Evolutionary conservation across 495 filamentous ascomycete species (phyloP).

Genomic region (Geopyxis carbonaria): DNA sequence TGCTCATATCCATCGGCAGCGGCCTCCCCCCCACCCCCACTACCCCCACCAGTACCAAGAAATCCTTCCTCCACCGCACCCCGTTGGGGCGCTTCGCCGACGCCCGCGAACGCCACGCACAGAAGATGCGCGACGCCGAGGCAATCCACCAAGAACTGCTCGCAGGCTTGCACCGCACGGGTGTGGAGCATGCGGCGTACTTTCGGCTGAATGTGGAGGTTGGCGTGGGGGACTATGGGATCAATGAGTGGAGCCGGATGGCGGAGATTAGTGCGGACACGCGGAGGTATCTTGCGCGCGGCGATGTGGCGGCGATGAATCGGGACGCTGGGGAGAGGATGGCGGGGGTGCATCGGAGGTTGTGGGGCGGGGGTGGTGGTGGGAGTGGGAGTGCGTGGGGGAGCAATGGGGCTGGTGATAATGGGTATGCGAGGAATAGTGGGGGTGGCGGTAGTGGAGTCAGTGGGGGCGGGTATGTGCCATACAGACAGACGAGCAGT

Average conservation of each 20-base stretch:
- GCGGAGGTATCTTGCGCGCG: conserved; percentile 54
- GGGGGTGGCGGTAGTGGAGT: too few species aligned
- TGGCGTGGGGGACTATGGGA: conserved; percentile 89
- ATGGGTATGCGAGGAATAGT: too few species aligned
- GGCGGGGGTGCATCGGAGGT: conserved; percentile 66
- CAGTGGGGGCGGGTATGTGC: too few species aligned
- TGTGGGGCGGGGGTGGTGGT: too few species aligned
- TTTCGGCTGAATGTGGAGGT: conserved; percentile 92
- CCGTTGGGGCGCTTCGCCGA: conserved; percentile 76
- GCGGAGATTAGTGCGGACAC: conserved; percentile 89
- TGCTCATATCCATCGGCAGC: conserved; percentile 77
- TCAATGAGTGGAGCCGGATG: conserved; percentile 93
- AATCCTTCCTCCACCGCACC: conserved; percentile 30
- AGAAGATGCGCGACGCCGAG: conserved; percentile 89
- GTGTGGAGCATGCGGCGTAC: conserved; percentile 79
- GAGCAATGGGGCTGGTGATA: too few species aligned
- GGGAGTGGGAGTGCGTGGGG: too few species aligned
- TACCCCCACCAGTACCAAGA: conserved; percentile 9
- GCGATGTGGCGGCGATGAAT: conserved; percentile 56
- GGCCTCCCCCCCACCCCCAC: neutral
- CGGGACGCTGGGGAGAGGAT: conserved; percentile 62
- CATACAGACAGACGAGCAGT: too few species aligned
- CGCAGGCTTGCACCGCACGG: conserved; percentile 55
- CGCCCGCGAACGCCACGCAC: conserved; percentile 60
- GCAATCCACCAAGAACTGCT: conserved; percentile 73